Evolutionary conservation across 352 stramenopile genomes (phyloP), one percentile per base, ranked within the genome.

Genomic region (Phytophthora fragariaefolia): DNA sequence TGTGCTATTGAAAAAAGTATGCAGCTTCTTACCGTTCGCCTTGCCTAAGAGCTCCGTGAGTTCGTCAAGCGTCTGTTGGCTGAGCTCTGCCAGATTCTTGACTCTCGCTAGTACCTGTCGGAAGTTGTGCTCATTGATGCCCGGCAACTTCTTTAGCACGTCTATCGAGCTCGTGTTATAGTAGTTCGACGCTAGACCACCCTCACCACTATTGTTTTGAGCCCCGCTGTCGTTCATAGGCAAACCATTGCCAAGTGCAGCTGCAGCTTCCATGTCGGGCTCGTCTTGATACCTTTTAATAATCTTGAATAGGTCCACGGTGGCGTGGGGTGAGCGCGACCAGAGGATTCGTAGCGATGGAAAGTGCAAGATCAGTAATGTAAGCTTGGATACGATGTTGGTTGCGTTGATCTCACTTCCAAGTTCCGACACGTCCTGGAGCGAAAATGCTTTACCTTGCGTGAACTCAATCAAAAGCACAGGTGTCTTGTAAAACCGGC

Each of bases 391-490:
- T 49, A 95, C 90, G 66, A 99, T 96, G 55, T 90, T 97, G 57
- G 87, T 93, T 32, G 79, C 87, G 64, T 78, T 88, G 57, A 99
- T 99, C 65, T 99, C 96, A n/a, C 80, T 66, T 8, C 89, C 79
- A 26, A 99, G 78, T 52, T 99, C 96, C 22, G 87, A 91, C 20
- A 83, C 61, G 63, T 96, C 94, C 48, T 94, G 83, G n/a, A 96
- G 64, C n/a, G 83, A 91, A 58, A 97, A 95, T 10, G 86, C 80
- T 40, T 93, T 92, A 42, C 94, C 89, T 59, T 91, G 79, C 20
- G 86, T 80, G 61, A 98, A 98, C 66, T 99, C 97, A 69, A 99
- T 99, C 1, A 99, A 79, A n/a, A 99, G 71, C 56, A 97, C 87
- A 0, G 97, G 96, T 34, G 82, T 89, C 77, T 94, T 85, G 59